Conservation (phyloP, 1,284 basidiomycete genomes). For the Irpex sp. region DNA sequence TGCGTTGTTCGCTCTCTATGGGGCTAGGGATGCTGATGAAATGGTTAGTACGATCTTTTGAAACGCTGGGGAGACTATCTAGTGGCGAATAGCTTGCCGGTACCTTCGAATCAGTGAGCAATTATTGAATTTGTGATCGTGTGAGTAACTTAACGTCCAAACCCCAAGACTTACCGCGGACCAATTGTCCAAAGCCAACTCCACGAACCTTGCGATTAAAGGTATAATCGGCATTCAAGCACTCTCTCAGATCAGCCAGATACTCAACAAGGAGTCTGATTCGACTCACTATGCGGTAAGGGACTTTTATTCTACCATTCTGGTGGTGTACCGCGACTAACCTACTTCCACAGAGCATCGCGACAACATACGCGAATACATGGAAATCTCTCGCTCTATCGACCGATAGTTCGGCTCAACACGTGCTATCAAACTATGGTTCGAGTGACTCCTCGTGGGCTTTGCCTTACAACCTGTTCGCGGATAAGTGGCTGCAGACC, state of each 20-base stretch:
- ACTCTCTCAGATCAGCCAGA: conserved; percentile 50
- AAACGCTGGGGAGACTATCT: conserved; percentile 68
- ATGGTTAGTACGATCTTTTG: conserved; percentile 42
- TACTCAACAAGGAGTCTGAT: conserved; percentile 42
- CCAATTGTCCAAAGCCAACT: conserved; percentile 44
- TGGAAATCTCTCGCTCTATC: conserved; percentile 34
- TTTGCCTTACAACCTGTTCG: conserved; percentile 62
- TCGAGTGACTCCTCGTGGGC: conserved; percentile 47
- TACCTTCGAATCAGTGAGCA: conserved; percentile 40
- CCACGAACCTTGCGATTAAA: conserved; percentile 73
- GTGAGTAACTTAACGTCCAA: neutral
- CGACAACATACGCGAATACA: conserved; percentile 19
- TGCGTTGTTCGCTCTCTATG: conserved; percentile 21
- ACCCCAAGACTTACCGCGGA: conserved; percentile 5
- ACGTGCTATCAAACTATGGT: conserved; percentile 38
- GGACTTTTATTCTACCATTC: neutral
- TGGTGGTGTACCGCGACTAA: neutral
- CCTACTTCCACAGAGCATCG: conserved; percentile 10
- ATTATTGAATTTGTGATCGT: conserved; percentile 38
- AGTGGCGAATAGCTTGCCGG: conserved; percentile 53
- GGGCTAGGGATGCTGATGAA: neutral
- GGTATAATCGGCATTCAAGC: conserved; percentile 66
- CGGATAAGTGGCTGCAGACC: conserved; percentile 49
- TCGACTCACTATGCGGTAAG: conserved; percentile 52
- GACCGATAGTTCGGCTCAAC: conserved; percentile 21